Conservation (phyloP, 495 filamentous ascomycete species). For the Saxophila tyrrhenica region DNA sequence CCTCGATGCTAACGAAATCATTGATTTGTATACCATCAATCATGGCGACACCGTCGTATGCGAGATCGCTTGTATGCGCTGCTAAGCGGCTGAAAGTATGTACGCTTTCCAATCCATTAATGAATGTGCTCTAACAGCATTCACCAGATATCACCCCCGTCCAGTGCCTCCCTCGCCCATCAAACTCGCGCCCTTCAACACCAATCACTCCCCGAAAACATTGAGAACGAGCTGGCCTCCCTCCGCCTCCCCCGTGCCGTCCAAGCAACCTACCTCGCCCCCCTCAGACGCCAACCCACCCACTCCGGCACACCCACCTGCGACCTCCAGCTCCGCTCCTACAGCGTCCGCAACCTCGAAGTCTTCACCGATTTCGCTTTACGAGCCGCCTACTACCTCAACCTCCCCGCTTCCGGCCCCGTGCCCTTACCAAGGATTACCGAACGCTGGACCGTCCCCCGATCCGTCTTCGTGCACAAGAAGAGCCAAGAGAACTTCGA, state of each 20-base stretch:
- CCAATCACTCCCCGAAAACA: not conserved
- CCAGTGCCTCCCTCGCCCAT: not conserved
- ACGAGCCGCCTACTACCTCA: constrained; percentile 86
- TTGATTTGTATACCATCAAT: too few species aligned
- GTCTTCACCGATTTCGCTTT: constrained; percentile 93
- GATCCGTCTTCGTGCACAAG: constrained; percentile 83
- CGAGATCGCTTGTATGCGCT: constrained; percentile 10
- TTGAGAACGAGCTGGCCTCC: constrained; percentile 24
- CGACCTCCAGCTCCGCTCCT: constrained; percentile 87
- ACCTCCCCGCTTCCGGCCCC: constrained; percentile 75
- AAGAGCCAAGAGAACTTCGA: constrained; percentile 98
- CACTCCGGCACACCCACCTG: constrained; percentile 66
- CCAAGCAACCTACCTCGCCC: constrained; percentile 75
- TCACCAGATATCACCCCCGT: not conserved
- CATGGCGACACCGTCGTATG: constrained; percentile 18
- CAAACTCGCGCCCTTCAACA: constrained; percentile 3
- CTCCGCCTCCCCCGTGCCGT: constrained; percentile 60
- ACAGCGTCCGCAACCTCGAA: constrained; percentile 78
- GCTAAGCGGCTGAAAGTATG: constrained; percentile 18
- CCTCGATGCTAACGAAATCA: too few species aligned
- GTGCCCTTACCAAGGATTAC: constrained; percentile 77
- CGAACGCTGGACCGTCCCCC: constrained; percentile 90
- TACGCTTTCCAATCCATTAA: not conserved
- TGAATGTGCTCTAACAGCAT: not conserved
- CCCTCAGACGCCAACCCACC: constrained; percentile 60